These are phyloP conservation scores for Gossypium gossypioides DNA, from an alignment of 441 rosid genomes.

Conservation along the genomic window DNA sequence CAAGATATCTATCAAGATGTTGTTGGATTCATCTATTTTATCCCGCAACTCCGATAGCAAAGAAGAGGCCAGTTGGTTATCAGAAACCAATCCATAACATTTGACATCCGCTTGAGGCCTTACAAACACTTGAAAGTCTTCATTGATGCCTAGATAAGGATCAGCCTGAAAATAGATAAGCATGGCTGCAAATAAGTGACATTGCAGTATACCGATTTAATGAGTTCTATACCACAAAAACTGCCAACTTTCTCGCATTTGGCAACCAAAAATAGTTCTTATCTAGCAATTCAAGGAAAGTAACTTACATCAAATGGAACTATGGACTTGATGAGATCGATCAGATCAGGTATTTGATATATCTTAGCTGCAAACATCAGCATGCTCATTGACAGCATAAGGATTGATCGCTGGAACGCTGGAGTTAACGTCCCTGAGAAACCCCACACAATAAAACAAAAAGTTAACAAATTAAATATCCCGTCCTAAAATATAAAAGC, in stretches of 20 bases:
- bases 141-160: slow-evolving; percentile 62
- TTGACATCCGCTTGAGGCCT: slow-evolving; percentile 55
- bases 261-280: neutral
- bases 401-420: slow-evolving; percentile 51
- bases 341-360: slow-evolving; percentile 52
- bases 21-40: slow-evolving; percentile 41
- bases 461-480: slow-evolving; percentile 10
- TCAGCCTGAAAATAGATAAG: slow-evolving; percentile 49
- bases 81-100: slow-evolving; percentile 56
- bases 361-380: slow-evolving; percentile 73
- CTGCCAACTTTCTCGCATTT: neutral
- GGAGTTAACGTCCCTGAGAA: slow-evolving; percentile 48
- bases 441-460: slow-evolving; percentile 6
- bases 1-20: slow-evolving; percentile 35
- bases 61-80: slow-evolving; percentile 55
- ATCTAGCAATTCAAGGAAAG: neutral
- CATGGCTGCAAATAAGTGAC: neutral
- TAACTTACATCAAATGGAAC: slow-evolving; percentile 55
- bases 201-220: neutral
- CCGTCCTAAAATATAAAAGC: neutral
- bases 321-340: slow-evolving; percentile 44
- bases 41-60: slow-evolving; percentile 44
- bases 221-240: neutral
- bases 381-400: slow-evolving; percentile 53
- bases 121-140: slow-evolving; percentile 58